Evolutionary conservation across 805 yeast species (phyloP).

Genomic region (Nakazawaea holstii): DNA sequence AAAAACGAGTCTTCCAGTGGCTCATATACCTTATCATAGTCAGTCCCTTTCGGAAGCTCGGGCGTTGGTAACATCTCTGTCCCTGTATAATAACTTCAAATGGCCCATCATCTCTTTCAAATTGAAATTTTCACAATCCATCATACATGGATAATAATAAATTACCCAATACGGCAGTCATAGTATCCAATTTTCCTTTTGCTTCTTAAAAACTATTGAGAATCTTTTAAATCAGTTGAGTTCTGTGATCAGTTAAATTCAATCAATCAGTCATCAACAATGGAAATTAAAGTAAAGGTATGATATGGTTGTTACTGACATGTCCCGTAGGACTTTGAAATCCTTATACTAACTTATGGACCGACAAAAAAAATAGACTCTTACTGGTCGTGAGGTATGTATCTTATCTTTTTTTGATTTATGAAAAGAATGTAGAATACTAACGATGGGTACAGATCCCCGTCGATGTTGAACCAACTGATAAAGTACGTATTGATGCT

Average conservation of each 20-base stretch:
- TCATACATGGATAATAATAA: too few species aligned
- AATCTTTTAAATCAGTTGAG: too few species aligned
- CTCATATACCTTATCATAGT: conserved; percentile 78
- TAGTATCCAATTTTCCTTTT: not conserved
- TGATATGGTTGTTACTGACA: conserved; percentile 14
- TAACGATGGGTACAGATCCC: conserved; percentile 40
- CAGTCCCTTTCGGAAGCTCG: conserved; percentile 37
- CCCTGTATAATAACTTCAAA: not conserved
- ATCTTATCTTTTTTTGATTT: not conserved
- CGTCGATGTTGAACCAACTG: conserved; percentile 66
- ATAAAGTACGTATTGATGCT: conserved; percentile 39
- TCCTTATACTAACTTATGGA: conserved; percentile 8
- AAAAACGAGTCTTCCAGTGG: conserved; percentile 93
- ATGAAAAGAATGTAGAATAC: not conserved
- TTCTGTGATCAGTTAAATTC: not conserved
- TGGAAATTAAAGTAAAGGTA: conserved; percentile 66
- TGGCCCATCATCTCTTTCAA: not conserved
- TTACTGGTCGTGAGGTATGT: conserved; percentile 73
- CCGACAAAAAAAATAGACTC: conserved; percentile 38
- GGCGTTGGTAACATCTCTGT: conserved; percentile 80
- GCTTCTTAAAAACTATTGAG: too few species aligned
- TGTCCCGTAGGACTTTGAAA: too few species aligned
- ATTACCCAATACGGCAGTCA: not conserved
- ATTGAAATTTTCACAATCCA: too few species aligned
- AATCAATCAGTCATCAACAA: conserved; percentile 17